Base-by-base conservation (phyloP, 73 alveolate species). In the Paramecium octaurelia region DNA sequence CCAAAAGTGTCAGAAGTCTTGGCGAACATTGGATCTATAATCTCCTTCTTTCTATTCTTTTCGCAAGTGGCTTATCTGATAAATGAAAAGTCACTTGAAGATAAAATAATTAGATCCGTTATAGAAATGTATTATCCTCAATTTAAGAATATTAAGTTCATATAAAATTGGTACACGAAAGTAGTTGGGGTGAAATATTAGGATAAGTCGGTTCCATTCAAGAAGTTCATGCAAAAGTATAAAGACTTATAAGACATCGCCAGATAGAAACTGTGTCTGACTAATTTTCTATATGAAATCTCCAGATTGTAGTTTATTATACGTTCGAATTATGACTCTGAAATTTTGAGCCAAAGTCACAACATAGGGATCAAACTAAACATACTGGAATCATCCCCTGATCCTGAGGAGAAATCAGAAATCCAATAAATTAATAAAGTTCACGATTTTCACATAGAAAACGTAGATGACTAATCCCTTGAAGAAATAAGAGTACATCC, bases 261-360 rank as follows among this genome's bases (percentile, higher is more conserved):
- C 18, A n/a, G 24, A 43, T 6, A 76, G 21, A 76, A 76, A 76
- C 46, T 76, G 9, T 76, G 89, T 18, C 10, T 76, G 4, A 31
- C 91, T 23, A 80, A 80, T 48, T 42, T 18, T 7, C 5, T 80
- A 9, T 80, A 80, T 80, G 91, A 80, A 23, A 6, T 80, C 12
- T 80, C 91, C 11, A 80, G 91, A 46, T 35, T 80, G 24, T 80
- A 80, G 24, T 80, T 80, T 80, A 64, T 64, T 27, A 8, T 64
- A 11, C 42, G 84, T 31, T 64, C 84, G 2, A 31, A 31, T 64
- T 64, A 11, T 64, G 84, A 64, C 12, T 12, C 24, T 27, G 84
- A 64, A 10, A n/a, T 64, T 12, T 14, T 64, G 27, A 64, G 42
- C n/a, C 8, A 21, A 31, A 23, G 84, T 27, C 84, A 64, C 12